Percentiles rank a stretch among this genome's conserved stretches.
Evolutionary conservation across 2,329 filamentous ascomycete species (phyloP).

Genomic region (Sclerotiophoma versabilis): DNA sequence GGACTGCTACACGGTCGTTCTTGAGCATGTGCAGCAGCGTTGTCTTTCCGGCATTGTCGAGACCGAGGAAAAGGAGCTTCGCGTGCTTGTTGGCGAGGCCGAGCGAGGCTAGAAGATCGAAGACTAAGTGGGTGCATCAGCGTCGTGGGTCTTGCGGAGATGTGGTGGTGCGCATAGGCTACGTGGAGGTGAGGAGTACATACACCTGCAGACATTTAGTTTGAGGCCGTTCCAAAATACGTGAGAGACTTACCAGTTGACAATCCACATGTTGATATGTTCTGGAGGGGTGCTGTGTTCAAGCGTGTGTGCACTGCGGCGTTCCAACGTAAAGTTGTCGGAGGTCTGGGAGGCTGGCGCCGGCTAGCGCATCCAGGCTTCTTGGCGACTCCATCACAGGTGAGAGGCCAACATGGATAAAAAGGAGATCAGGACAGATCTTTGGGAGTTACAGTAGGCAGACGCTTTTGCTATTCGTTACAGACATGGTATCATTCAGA

Average conservation of each 20-base stretch:
- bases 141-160: constrained; percentile 9
- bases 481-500: constrained; percentile 24
- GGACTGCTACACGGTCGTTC: constrained; percentile 83
- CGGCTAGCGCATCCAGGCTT: constrained; percentile 13
- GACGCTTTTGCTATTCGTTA: constrained; percentile 18
- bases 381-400: constrained; percentile 20
- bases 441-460: not conserved
- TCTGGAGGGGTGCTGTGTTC: constrained; percentile 6
- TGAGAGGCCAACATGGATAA: constrained; percentile 1
- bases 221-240: not conserved
- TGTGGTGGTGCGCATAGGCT: constrained; percentile 9
- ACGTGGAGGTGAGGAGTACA: constrained; percentile 18
- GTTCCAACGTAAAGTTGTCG: constrained; percentile 15
- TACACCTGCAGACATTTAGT: constrained; percentile 23
- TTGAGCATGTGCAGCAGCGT: constrained; percentile 92
- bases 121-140: constrained; percentile 63
- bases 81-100: constrained; percentile 93
- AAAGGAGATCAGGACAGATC: constrained; percentile 4
- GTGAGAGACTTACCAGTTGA: constrained; percentile 72
- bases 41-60: constrained; percentile 93
- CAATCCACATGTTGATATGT: constrained; percentile 74
- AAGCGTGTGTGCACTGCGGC: constrained; percentile 11
- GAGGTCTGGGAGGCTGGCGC: constrained; percentile 13
- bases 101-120: constrained; percentile 83
- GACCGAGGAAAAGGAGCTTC: constrained; percentile 71